phyloP scores from a whole-genome alignment of 139 green algal species.

The Gonium pectorale region DNA sequence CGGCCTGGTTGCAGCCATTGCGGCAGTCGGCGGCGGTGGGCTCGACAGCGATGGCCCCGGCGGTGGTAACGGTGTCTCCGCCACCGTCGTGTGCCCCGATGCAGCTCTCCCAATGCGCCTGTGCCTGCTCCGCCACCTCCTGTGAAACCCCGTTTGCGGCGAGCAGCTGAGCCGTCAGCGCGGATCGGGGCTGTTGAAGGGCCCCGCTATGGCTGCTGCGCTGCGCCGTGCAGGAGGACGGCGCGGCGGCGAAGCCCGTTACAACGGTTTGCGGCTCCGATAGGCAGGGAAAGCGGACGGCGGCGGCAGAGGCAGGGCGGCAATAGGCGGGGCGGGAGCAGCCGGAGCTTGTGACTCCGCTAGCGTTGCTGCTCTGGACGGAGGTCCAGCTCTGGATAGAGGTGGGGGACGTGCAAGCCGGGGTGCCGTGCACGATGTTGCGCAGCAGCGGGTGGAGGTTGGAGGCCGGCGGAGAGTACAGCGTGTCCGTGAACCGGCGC shows the following conservation, averaged over 20 bases:
- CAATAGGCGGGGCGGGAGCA: background rate
- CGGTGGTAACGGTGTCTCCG: too few relatives aligned
- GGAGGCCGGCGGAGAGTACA: background rate
- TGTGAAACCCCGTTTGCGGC: too few relatives aligned
- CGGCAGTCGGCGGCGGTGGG: too few relatives aligned
- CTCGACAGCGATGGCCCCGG: too few relatives aligned
- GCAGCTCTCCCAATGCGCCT: too few relatives aligned
- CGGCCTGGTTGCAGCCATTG: too few relatives aligned
- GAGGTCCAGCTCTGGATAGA: conserved; percentile 1
- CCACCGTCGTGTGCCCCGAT: too few relatives aligned
- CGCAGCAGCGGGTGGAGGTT: conserved; percentile 12
- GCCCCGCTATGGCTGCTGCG: too few relatives aligned
- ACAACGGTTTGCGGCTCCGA: background rate
- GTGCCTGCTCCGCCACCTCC: too few relatives aligned
- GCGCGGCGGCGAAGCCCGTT: background rate
- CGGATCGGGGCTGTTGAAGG: too few relatives aligned
- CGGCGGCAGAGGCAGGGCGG: background rate
- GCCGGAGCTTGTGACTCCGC: background rate
- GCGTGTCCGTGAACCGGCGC: conserved; percentile 10
- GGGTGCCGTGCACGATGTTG: conserved; percentile 20
- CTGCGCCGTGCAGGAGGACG: background rate
- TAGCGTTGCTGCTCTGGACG: background rate
- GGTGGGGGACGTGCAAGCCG: background rate
- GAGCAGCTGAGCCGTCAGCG: too few relatives aligned
- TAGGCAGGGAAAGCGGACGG: background rate